phyloP scores from a whole-genome alignment of 139 green algal genomes.

The Coelastrella sp. region DNA sequence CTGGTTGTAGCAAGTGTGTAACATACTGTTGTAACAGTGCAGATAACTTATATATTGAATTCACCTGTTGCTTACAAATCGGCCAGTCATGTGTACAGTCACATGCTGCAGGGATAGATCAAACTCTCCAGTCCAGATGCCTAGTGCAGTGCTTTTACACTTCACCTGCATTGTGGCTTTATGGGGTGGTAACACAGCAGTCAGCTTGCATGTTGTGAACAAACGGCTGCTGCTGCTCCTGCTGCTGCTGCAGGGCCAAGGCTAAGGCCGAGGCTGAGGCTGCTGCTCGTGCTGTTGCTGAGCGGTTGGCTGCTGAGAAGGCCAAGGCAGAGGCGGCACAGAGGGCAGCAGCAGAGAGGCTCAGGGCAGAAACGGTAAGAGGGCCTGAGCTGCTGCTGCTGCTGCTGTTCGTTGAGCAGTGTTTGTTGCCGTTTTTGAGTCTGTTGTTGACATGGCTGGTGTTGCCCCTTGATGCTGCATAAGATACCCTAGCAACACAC shows the following conservation, averaged over 20 bases:
- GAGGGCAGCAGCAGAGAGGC: slow-evolving; percentile 14
- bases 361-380: not conserved
- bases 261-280: slow-evolving; percentile 38
- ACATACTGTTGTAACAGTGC: too few relatives aligned
- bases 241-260: not conserved
- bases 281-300: not conserved
- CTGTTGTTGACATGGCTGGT: not conserved
- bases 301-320: not conserved
- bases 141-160: too few relatives aligned
- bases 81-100: too few relatives aligned
- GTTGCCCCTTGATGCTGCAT: too few relatives aligned
- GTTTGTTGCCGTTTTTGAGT: not conserved
- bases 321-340: slow-evolving; percentile 10
- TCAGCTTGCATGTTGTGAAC: too few relatives aligned
- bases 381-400: not conserved
- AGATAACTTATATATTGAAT: too few relatives aligned
- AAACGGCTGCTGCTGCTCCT: not conserved
- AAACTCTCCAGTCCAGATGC: not conserved
- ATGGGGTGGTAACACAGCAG: too few relatives aligned
- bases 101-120: too few relatives aligned
- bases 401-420: not conserved
- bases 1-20: not conserved
- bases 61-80: too few relatives aligned
- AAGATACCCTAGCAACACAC: too few relatives aligned
- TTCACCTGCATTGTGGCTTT: too few relatives aligned